Base-by-base conservation (phyloP, 345 rosid species). In the Capsella bursapastoris region DNA sequence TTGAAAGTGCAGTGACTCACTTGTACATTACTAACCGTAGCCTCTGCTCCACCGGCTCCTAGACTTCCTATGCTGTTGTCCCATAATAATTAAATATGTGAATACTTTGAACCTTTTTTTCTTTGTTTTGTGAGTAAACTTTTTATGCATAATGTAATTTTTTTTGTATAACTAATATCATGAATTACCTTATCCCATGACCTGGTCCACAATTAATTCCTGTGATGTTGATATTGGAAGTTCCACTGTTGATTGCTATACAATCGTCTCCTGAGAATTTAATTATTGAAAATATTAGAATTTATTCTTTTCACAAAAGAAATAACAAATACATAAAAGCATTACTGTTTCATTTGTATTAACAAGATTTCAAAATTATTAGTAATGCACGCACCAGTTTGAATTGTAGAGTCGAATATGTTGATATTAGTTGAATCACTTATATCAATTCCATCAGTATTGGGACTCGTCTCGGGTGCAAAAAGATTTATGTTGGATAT, bases 171-270 rank as follows among this genome's bases (percentile, higher is more conserved):
- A 57, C 15, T 35, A 74, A 38, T 15, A 56, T 3, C 3, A 57
- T 34, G 7, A 57, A 10, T 18, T 67, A 76, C 79, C 79, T 76
- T 53, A 76, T 76, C 27, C 79, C 79, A 55, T 76, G 79, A 62
- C 79, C 79, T 43, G 75, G 75, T 62, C 79, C 79, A 62, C 79
- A 76, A 0, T 53, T 63, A 43, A 76, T 37, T 10, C 52, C 32
- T 44, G 65, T 62, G 41, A 76, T 69, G 70, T 70, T 76, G 13
- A 76, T 70, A 76, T 56, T 63, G 3, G 28, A 35, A 69, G 15
- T 62, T 35, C 80, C 75, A 9, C 45, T 45, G 52, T 61, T 76
- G 51, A 76, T 45, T 63, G 80, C 75, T 55, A 76, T 70, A 18
- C 80, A 70, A 76, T 76, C 80, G 7, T 76, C 80, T 4, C 79